Evolutionary conservation across 305 asterid genomes (phyloP).

Genomic region (Withania somnifera): DNA sequence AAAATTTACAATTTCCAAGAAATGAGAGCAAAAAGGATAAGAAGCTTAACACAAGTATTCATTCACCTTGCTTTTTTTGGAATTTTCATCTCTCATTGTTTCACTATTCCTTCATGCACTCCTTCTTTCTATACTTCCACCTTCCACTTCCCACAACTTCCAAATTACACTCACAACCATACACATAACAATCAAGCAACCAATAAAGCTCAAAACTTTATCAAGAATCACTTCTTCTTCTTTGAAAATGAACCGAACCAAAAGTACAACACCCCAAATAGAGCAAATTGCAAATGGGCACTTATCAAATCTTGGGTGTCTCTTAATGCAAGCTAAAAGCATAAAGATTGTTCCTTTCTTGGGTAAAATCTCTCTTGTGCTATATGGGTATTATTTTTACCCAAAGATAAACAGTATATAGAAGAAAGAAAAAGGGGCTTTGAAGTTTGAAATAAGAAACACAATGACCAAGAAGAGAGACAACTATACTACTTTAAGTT

Average conservation of each 20-base stretch:
- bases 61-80: slow-evolving; percentile 73
- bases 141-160: slow-evolving; percentile 21
- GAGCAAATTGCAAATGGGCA: slow-evolving; percentile 9
- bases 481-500: slow-evolving; percentile 37
- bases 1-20: slow-evolving; percentile 5
- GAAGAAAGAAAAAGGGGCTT: slow-evolving; percentile 9
- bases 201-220: slow-evolving; percentile 9
- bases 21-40: neutral
- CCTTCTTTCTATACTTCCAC: slow-evolving; percentile 9
- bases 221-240: slow-evolving; percentile 6
- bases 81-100: slow-evolving; percentile 77
- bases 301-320: neutral
- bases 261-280: neutral
- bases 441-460: slow-evolving; percentile 23
- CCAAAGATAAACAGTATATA: slow-evolving; percentile 8
- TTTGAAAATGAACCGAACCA: neutral
- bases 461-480: slow-evolving; percentile 41
- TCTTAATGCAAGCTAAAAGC: slow-evolving; percentile 1
- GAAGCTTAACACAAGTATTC: neutral
- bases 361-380: slow-evolving; percentile 8
- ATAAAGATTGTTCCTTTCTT: slow-evolving; percentile 11
- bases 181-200: slow-evolving; percentile 7
- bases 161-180: slow-evolving; percentile 15
- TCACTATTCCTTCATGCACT: slow-evolving; percentile 63
- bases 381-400: neutral